Evolutionary conservation across 2,329 filamentous ascomycete species (phyloP).

Genomic region (Trichoderma sp.): DNA sequence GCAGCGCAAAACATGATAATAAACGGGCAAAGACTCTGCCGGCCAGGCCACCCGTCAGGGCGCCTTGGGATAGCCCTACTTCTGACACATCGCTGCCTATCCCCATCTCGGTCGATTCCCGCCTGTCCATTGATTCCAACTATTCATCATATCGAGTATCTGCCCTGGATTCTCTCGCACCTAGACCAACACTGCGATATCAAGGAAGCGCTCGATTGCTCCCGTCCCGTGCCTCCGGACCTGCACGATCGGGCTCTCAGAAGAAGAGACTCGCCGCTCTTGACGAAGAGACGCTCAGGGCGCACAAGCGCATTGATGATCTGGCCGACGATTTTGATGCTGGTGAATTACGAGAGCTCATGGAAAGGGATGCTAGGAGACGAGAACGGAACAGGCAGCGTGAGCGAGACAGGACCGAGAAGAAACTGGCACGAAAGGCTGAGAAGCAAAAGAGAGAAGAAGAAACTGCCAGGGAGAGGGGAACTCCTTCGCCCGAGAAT

Average conservation of each 20-base stretch:
- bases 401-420: constrained; percentile 66
- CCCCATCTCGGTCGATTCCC: constrained; percentile 72
- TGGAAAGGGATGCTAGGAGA: constrained; percentile 84
- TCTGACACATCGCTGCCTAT: constrained; percentile 75
- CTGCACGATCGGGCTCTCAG: constrained; percentile 49
- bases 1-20: constrained; percentile 56
- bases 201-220: constrained; percentile 62
- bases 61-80: constrained; percentile 58
- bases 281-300: constrained; percentile 59
- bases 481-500: constrained; percentile 53
- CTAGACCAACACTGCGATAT: constrained; percentile 78
- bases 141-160: constrained; percentile 74
- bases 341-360: constrained; percentile 77
- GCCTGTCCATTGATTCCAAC: constrained; percentile 72
- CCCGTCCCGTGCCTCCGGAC: constrained; percentile 44
- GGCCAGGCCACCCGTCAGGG: constrained; percentile 45
- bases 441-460: constrained; percentile 64
- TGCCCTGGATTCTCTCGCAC: constrained; percentile 75
- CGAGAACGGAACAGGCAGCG: constrained; percentile 69
- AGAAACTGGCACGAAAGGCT: constrained; percentile 62
- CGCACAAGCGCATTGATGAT: constrained; percentile 63
- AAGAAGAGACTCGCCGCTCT: constrained; percentile 56
- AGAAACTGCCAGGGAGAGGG: constrained; percentile 51
- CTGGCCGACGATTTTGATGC: constrained; percentile 85
- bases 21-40: constrained; percentile 60